Conservation (phyloP, 768 basidiomycete genomes). For the Hysterangium stoloniferum region DNA sequence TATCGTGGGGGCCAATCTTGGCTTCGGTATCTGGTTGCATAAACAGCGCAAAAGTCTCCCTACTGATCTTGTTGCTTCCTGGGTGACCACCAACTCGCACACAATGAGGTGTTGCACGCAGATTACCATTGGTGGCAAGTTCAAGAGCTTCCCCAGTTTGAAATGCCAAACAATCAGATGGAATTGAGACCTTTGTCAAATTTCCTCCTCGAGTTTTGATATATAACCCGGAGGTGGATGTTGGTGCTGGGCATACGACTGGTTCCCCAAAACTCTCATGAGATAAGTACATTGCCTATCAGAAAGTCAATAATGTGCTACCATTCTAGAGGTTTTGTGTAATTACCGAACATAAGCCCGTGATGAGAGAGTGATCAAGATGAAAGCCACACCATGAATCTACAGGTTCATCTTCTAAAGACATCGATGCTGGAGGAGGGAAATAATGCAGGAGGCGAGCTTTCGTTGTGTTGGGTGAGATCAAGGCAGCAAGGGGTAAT, state of each 20-base stretch:
- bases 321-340: slow-evolving; percentile 5
- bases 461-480: slow-evolving; percentile 81
- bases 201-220: slow-evolving; percentile 79
- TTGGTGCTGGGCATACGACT: slow-evolving; percentile 54
- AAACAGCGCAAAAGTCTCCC: slow-evolving; percentile 87
- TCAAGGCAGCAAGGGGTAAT: slow-evolving; percentile 62
- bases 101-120: slow-evolving; percentile 92
- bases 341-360: slow-evolving; percentile 80
- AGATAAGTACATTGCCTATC: slow-evolving; percentile 77
- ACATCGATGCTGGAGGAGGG: slow-evolving; percentile 45
- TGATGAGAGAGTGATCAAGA: slow-evolving; percentile 83
- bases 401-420: slow-evolving; percentile 51
- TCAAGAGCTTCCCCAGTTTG: slow-evolving; percentile 97
- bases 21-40: slow-evolving; percentile 86
- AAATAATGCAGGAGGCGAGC: slow-evolving; percentile 97
- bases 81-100: slow-evolving; percentile 61
- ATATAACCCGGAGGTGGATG: slow-evolving; percentile 77
- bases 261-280: slow-evolving; percentile 36
- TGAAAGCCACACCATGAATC: slow-evolving; percentile 97
- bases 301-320: slow-evolving; percentile 20
- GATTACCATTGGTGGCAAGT: slow-evolving; percentile 69
- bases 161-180: slow-evolving; percentile 79
- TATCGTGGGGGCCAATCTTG: slow-evolving; percentile 56
- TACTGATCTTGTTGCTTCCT: slow-evolving; percentile 43
- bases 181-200: slow-evolving; percentile 80